phyloP scores from a whole-genome alignment of 352 stramenopile species.

The Globisporangium iwayamae region DNA sequence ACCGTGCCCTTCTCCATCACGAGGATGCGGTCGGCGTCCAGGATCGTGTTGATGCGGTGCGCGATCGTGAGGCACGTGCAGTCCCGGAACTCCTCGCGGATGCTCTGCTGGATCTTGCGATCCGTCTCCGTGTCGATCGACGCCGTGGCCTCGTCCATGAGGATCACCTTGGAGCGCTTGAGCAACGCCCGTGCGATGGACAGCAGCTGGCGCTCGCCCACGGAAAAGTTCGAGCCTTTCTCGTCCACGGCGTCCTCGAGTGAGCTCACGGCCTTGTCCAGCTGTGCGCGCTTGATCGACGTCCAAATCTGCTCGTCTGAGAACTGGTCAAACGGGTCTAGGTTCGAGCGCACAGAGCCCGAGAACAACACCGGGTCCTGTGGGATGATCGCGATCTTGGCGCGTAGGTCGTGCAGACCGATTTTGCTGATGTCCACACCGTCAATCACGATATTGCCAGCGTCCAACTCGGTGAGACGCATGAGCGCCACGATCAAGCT shows the following conservation, averaged over 20 bases:
- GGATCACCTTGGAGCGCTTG: constrained; percentile 87
- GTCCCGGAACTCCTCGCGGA: constrained; percentile 90
- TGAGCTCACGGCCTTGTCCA: constrained; percentile 50
- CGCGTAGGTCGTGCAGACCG: constrained; percentile 47
- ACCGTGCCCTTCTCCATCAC: constrained; percentile 94
- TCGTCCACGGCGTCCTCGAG: constrained; percentile 65
- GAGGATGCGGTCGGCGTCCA: constrained; percentile 95
- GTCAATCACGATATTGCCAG: constrained; percentile 58
- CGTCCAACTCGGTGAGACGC: constrained; percentile 86
- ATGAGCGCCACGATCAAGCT: constrained; percentile 90
- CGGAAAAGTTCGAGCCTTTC: constrained; percentile 92
- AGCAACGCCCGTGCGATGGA: constrained; percentile 94
- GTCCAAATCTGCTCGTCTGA: constrained; percentile 68
- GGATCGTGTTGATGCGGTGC: constrained; percentile 97
- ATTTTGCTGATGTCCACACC: constrained; percentile 54
- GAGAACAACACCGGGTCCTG: constrained; percentile 95
- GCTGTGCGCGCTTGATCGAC: constrained; percentile 79
- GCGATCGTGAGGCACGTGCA: constrained; percentile 96
- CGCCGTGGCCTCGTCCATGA: constrained; percentile 98
- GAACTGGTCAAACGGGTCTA: constrained; percentile 26
- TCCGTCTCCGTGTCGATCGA: constrained; percentile 89
- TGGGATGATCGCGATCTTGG: constrained; percentile 85
- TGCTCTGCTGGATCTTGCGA: constrained; percentile 86
- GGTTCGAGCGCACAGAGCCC: constrained; percentile 88
- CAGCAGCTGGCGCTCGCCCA: constrained; percentile 95